Conservation (phyloP, 768 basidiomycete genomes). For the Kwoniella shandongensis region DNA sequence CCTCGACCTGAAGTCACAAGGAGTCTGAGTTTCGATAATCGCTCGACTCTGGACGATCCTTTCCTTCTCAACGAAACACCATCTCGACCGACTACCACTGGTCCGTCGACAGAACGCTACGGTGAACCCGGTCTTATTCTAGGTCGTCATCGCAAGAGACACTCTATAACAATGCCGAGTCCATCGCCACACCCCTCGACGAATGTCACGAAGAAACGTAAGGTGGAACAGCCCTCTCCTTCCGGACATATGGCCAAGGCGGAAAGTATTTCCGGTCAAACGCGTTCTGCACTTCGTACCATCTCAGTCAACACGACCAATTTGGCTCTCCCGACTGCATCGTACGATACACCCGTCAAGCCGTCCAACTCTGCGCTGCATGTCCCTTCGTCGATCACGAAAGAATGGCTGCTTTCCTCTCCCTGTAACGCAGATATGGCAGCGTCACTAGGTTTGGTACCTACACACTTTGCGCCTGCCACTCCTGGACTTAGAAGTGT, state of each 20-base stretch:
- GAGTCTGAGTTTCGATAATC: constrained; percentile 11
- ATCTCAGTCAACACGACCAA: constrained; percentile 1
- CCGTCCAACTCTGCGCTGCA: background rate
- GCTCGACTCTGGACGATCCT: constrained; percentile 10
- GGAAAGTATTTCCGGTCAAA: no score
- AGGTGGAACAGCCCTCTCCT: constrained; percentile 8
- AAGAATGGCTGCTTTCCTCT: constrained; percentile 16
- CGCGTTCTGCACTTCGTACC: background rate
- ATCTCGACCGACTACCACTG: constrained; percentile 7
- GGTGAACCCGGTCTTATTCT: no score
- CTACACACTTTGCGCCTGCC: constrained; percentile 15
- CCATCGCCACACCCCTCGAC: constrained; percentile 2
- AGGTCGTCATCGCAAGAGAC: constrained; percentile 5
- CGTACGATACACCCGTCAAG: constrained; percentile 11
- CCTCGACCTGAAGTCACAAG: constrained; percentile 22
- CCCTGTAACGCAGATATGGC: constrained; percentile 11
- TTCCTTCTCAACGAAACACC: constrained; percentile 6
- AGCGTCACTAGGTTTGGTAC: constrained; percentile 8
- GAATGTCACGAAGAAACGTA: constrained; percentile 10
- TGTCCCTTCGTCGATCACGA: constrained; percentile 7
- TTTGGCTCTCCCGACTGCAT: background rate
- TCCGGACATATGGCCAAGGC: background rate
- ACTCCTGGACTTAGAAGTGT: constrained; percentile 16
- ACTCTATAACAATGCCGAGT: constrained; percentile 17
- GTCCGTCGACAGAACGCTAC: background rate